phyloP scores from a whole-genome alignment of 495 filamentous ascomycete genomes.

The Podospora pseudocomata region DNA sequence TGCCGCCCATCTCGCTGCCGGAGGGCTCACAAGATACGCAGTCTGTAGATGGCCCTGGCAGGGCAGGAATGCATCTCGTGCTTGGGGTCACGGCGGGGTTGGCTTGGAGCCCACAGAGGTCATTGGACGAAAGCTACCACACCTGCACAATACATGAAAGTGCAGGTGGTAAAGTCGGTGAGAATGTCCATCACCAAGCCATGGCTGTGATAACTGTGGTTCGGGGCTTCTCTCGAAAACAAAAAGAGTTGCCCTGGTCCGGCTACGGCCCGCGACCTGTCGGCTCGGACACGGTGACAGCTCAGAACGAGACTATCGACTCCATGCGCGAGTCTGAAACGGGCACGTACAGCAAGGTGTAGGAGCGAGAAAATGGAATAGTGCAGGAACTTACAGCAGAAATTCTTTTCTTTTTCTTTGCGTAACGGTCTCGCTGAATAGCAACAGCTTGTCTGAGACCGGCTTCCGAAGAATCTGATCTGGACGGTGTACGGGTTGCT shows the following conservation, averaged over 20 bases:
- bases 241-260: background rate
- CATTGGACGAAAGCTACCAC: conserved; percentile 15
- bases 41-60: background rate
- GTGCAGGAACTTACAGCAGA: background rate
- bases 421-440: background rate
- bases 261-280: background rate
- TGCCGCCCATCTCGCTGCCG: background rate
- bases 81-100: conserved; percentile 2
- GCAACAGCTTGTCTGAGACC: background rate
- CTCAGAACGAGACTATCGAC: background rate
- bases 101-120: background rate
- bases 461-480: background rate
- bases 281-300: background rate
- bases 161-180: conserved; percentile 23
- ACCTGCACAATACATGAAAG: background rate
- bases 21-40: background rate
- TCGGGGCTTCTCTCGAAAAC: background rate
- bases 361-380: background rate
- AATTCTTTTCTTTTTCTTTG: background rate
- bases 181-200: conserved; percentile 14
- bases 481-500: background rate
- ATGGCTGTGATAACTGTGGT: conserved; percentile 10
- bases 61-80: background rate
- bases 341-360: background rate
- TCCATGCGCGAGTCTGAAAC: background rate